Conservation (phyloP, 768 basidiomycete species). For the Mrakia frigida region DNA sequence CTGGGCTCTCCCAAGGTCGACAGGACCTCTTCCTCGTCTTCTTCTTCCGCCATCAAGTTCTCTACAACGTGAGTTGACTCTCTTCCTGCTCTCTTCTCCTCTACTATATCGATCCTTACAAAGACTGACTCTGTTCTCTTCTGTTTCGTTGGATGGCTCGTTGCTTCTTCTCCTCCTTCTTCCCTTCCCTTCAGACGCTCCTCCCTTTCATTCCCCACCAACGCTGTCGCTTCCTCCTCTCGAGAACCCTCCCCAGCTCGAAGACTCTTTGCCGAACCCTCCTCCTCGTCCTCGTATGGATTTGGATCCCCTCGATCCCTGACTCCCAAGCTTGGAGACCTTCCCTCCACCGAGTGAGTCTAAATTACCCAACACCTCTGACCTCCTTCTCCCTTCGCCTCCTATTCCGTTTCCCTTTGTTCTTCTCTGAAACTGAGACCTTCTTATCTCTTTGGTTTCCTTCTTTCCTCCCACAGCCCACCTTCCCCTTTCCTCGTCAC, state of each 20-base stretch:
- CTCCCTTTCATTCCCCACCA: too few relatives aligned
- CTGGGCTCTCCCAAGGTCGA: too few relatives aligned
- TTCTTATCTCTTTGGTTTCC: not conserved
- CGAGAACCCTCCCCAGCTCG: not conserved
- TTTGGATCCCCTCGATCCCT: not conserved
- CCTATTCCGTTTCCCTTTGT: not conserved
- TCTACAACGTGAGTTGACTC: too few relatives aligned
- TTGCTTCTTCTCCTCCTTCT: too few relatives aligned
- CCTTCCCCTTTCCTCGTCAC: conserved; percentile 10
- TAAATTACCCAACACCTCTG: not conserved
- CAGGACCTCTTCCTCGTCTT: too few relatives aligned
- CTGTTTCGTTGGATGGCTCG: too few relatives aligned
- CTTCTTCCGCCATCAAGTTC: too few relatives aligned
- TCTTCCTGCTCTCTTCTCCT: too few relatives aligned
- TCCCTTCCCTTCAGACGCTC: too few relatives aligned
- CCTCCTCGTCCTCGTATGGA: conserved; percentile 1
- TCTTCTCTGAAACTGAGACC: not conserved
- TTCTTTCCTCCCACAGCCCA: not conserved
- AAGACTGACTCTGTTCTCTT: too few relatives aligned
- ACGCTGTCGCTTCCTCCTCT: not conserved
- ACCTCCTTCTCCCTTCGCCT: not conserved
- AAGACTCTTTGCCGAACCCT: not conserved
- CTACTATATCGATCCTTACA: too few relatives aligned
- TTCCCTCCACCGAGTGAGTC: conserved; percentile 8
- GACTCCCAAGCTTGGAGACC: not conserved